Conservation (phyloP, 257 asterid species). For the Rauvolfia tetraphylla region DNA sequence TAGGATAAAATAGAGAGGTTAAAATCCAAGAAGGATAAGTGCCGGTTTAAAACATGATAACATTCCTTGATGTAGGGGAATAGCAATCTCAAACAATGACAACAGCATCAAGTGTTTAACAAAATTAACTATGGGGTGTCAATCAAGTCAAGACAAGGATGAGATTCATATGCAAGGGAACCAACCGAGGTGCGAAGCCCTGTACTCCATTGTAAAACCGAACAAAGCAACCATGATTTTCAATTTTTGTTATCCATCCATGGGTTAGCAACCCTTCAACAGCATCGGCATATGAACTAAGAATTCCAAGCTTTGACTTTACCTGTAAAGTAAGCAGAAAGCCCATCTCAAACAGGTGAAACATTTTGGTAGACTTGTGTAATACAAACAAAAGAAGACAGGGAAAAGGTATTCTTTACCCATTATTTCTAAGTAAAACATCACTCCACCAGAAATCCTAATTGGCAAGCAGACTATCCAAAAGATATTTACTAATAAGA, state of each 20-base stretch:
- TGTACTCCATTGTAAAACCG: slow-evolving; percentile 96
- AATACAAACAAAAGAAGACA: neutral
- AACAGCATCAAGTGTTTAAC: neutral
- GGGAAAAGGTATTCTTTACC: neutral
- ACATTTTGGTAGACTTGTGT: neutral
- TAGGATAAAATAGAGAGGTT: neutral
- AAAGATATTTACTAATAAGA: neutral
- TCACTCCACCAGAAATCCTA: neutral
- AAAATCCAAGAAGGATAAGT: neutral
- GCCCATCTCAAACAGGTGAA: neutral
- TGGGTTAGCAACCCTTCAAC: slow-evolving; percentile 80
- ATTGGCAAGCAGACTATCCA: neutral
- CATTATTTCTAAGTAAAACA: neutral
- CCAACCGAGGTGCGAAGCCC: slow-evolving; percentile 91
- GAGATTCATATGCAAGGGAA: slow-evolving; percentile 1
- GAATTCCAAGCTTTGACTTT: slow-evolving; percentile 76
- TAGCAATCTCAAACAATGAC: neutral
- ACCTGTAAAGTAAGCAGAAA: slow-evolving; percentile 40
- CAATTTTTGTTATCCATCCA: slow-evolving; percentile 97
- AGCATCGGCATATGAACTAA: slow-evolving; percentile 81
- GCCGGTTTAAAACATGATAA: neutral
- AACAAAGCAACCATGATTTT: slow-evolving; percentile 94
- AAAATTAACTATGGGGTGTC: too few relatives aligned
- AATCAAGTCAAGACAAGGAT: neutral
- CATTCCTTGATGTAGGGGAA: neutral